Percentiles rank a stretch among this genome's conserved stretches.
Evolutionary conservation across 2,329 filamentous ascomycete genomes (phyloP).

Genomic region (Thelonectria olida): DNA sequence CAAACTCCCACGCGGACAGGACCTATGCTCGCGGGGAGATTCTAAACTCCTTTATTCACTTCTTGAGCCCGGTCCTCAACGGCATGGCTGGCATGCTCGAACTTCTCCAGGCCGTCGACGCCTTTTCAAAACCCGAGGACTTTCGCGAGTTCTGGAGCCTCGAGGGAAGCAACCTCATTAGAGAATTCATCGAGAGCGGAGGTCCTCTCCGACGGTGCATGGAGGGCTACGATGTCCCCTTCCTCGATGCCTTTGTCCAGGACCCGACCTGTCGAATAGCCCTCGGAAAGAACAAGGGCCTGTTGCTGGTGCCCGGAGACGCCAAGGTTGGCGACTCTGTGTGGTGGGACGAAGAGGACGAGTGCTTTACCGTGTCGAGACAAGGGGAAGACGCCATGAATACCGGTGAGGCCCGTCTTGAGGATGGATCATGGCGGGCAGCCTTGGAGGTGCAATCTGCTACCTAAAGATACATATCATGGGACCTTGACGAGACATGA

Average conservation of each 20-base stretch:
- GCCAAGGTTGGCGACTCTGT: slow-evolving; percentile 41
- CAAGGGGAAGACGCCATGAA: slow-evolving; percentile 27
- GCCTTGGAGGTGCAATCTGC: slow-evolving; percentile 36
- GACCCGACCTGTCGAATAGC: slow-evolving; percentile 39
- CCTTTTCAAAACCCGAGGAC: slow-evolving; percentile 43
- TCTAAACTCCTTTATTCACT: slow-evolving; percentile 44
- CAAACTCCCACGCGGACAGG: not conserved
- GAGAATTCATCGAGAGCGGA: slow-evolving; percentile 43
- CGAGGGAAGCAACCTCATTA: slow-evolving; percentile 45
- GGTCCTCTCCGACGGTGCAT: slow-evolving; percentile 33
- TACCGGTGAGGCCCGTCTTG: slow-evolving; percentile 33
- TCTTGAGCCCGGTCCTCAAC: slow-evolving; percentile 45
- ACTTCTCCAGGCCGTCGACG: slow-evolving; percentile 44
- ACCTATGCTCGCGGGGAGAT: slow-evolving; percentile 40
- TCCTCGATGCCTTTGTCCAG: slow-evolving; percentile 38
- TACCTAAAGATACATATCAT: slow-evolving; percentile 20
- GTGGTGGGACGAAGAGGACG: slow-evolving; percentile 33
- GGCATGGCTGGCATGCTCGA: slow-evolving; percentile 47
- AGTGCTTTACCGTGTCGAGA: slow-evolving; percentile 33
- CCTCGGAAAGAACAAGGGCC: slow-evolving; percentile 37
- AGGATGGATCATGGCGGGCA: slow-evolving; percentile 33
- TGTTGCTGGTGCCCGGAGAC: slow-evolving; percentile 40
- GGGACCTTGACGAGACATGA: slow-evolving; percentile 21
- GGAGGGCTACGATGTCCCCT: slow-evolving; percentile 39
- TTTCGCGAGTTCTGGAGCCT: slow-evolving; percentile 49